Percentiles rank a stretch among this genome's conserved stretches.
phyloP scores from a whole-genome alignment of 108 stramenopile species.

The Craspedostauros australis region DNA sequence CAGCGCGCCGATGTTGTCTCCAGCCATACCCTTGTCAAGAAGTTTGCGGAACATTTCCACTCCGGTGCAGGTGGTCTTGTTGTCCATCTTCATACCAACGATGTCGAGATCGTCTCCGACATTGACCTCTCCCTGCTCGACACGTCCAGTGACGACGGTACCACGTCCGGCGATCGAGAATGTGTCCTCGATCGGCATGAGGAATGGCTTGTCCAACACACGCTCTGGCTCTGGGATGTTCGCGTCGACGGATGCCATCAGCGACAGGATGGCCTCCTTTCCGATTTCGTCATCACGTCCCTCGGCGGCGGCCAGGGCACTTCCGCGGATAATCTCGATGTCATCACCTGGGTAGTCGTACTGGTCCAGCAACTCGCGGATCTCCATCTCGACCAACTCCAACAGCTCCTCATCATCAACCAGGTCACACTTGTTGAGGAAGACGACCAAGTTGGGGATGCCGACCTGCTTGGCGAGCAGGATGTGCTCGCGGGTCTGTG shows the following conservation, averaged over 20 bases:
- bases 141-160: conserved; percentile 97
- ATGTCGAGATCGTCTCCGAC: conserved; percentile 96
- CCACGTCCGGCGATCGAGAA: conserved; percentile 99
- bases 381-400: conserved; percentile 99
- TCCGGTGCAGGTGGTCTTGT: conserved; percentile 94
- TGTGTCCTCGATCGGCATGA: conserved; percentile 99
- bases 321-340: conserved; percentile 93
- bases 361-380: conserved; percentile 95
- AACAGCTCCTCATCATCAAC: conserved; percentile 98
- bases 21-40: conserved; percentile 94
- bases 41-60: conserved; percentile 99
- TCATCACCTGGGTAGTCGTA: conserved; percentile 97
- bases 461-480: conserved; percentile 98
- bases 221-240: conserved; percentile 90
- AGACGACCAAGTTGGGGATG: conserved; percentile 97
- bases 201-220: conserved; percentile 96
- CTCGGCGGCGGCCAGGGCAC: conserved; percentile 96
- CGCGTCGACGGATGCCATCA: conserved; percentile 92
- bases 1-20: conserved; percentile 97
- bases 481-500: conserved; percentile 99
- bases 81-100: conserved; percentile 65
- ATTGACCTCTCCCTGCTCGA: conserved; percentile 93
- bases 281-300: conserved; percentile 86
- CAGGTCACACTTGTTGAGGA: conserved; percentile 97
- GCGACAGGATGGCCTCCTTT: conserved; percentile 76